These are phyloP conservation scores for Trichoderma gracile DNA, from an alignment of 2,329 filamentous ascomycete species.

Conservation along the genomic window DNA sequence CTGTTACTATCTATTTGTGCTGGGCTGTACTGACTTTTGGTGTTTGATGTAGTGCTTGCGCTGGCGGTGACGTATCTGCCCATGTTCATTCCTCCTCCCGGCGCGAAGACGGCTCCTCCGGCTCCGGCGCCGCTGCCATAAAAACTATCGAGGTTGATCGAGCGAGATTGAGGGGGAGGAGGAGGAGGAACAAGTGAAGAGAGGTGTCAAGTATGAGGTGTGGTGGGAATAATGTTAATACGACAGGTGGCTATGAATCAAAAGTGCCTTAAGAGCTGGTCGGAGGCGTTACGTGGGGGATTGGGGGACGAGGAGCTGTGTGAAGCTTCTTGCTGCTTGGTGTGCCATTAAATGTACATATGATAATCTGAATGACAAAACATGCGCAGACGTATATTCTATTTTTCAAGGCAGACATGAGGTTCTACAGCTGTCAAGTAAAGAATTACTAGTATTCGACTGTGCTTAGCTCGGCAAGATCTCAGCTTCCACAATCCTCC, in stretches of 20 bases:
- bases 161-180: not conserved
- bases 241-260: not conserved
- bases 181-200: not conserved
- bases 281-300: not conserved
- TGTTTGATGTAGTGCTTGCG: slow-evolving; percentile 54
- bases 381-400: not conserved
- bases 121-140: slow-evolving; percentile 34
- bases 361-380: not conserved
- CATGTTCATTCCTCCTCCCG: slow-evolving; percentile 49
- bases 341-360: not conserved
- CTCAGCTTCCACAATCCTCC: too few species aligned
- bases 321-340: not conserved
- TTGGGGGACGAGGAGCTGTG: not conserved
- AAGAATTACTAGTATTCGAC: too few species aligned
- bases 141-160: not conserved
- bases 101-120: slow-evolving; percentile 38
- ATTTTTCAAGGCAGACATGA: not conserved
- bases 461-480: too few species aligned
- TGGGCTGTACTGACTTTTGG: not conserved
- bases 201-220: too few species aligned
- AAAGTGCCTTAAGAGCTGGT: not conserved
- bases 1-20: too few species aligned
- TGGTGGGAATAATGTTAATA: not conserved
- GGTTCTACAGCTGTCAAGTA: too few species aligned
- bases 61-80: slow-evolving; percentile 55